Evolutionary conservation across 2,329 filamentous ascomycete species (phyloP).

Genomic region (Xylariaceae sp.): DNA sequence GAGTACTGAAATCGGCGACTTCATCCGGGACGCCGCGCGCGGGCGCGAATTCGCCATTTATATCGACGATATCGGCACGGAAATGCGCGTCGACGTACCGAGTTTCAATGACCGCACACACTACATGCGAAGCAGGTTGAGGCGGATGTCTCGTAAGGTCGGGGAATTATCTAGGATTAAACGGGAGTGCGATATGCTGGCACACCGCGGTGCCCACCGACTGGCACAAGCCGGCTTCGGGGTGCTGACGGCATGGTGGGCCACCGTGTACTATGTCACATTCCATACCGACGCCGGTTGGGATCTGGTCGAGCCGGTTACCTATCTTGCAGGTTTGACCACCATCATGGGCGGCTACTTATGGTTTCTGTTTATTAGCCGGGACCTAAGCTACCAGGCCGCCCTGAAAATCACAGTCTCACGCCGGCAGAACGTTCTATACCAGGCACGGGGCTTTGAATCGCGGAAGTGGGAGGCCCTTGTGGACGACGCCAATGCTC

Average conservation of each 20-base stretch:
- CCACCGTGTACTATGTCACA: conserved; percentile 67
- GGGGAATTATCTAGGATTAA: conserved; percentile 69
- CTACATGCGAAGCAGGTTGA: conserved; percentile 73
- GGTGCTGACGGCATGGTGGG: conserved; percentile 74
- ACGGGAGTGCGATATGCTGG: conserved; percentile 72
- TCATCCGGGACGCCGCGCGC: conserved; percentile 82
- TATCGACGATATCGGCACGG: conserved; percentile 62
- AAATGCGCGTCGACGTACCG: conserved; percentile 76
- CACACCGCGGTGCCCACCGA: conserved; percentile 71
- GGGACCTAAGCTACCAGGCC: conserved; percentile 80
- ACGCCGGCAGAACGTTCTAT: conserved; percentile 70
- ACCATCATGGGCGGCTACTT: conserved; percentile 87
- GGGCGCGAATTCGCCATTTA: conserved; percentile 80
- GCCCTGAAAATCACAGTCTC: conserved; percentile 85
- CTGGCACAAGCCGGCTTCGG: conserved; percentile 77
- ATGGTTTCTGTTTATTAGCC: conserved; percentile 91
- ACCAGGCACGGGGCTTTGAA: conserved; percentile 72
- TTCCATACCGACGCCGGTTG: conserved; percentile 75
- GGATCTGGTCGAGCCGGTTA: conserved; percentile 88
- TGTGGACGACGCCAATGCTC: conserved; percentile 72
- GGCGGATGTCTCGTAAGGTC: conserved; percentile 67
- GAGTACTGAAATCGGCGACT: conserved; percentile 88
- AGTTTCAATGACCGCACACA: conserved; percentile 88
- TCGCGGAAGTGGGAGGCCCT: conserved; percentile 70
- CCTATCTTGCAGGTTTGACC: conserved; percentile 80